Conservation (phyloP, 495 filamentous ascomycete species). For the Hypoxylon perforatum region DNA sequence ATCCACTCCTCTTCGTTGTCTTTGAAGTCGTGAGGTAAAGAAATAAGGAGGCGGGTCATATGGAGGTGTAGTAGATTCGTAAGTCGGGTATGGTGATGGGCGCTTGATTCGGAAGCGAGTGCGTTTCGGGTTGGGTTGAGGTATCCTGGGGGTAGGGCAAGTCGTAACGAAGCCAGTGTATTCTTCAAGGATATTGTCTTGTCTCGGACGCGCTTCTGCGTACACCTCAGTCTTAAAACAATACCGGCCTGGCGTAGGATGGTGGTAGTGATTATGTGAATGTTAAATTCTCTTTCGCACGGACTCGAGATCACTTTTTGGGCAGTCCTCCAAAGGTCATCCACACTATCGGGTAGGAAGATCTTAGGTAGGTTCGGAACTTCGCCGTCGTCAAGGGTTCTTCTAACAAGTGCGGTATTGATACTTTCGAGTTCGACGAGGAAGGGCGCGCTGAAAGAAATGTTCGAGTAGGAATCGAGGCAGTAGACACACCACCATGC, state of each 20-base stretch:
- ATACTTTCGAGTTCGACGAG: conserved; percentile 41
- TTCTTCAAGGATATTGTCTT: conserved; percentile 16
- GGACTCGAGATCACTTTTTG: conserved; percentile 31
- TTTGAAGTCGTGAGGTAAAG: conserved; percentile 10
- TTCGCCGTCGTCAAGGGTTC: conserved; percentile 13
- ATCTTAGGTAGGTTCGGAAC: conserved; percentile 22
- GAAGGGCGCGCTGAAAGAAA: conserved; percentile 38
- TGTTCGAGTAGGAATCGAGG: conserved; percentile 52
- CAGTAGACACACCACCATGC: conserved; percentile 56
- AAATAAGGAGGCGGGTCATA: conserved; percentile 28
- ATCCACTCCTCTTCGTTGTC: conserved; percentile 24
- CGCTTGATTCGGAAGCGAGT: conserved; percentile 29
- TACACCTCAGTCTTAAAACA: conserved; percentile 24
- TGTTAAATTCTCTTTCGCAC: conserved; percentile 33
- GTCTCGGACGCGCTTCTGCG: conserved; percentile 20
- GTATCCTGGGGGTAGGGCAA: conserved; percentile 39
- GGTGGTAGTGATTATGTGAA: conserved; percentile 45
- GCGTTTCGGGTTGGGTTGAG: conserved; percentile 41
- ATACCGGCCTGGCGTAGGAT: conserved; percentile 39
- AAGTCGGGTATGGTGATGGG: conserved; percentile 36
- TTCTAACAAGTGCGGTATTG: conserved; percentile 36
- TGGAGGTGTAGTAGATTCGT: conserved; percentile 39
- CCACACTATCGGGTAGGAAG: conserved; percentile 40
- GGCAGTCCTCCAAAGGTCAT: conserved; percentile 38
- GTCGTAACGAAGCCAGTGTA: conserved; percentile 31